Conservation (phyloP, 2,329 filamentous ascomycete species). For the Trichoderma sp. region DNA sequence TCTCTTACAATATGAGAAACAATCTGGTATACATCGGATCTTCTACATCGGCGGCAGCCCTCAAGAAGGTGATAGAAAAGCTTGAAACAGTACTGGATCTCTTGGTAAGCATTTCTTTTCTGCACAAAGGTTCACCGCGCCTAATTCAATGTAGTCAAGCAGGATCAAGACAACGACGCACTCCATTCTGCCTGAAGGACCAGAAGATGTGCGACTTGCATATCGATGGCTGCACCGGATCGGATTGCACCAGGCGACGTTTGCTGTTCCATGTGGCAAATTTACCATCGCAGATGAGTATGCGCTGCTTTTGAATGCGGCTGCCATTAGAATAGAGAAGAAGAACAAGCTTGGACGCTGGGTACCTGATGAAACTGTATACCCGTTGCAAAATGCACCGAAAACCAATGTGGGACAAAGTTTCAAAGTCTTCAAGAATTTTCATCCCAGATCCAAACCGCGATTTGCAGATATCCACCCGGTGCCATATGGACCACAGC, state of each 20-base stretch:
- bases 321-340: slow-evolving; percentile 32
- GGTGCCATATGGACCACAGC: background rate
- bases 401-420: background rate
- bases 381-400: slow-evolving; percentile 29
- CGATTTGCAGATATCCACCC: background rate
- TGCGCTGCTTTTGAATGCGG: slow-evolving; percentile 30
- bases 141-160: slow-evolving; percentile 30
- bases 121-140: background rate
- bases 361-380: slow-evolving; percentile 27
- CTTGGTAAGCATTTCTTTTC: slow-evolving; percentile 6
- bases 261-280: slow-evolving; percentile 32
- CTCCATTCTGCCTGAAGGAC: slow-evolving; percentile 33
- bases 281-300: slow-evolving; percentile 30
- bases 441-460: background rate
- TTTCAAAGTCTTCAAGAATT: slow-evolving; percentile 6
- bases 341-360: slow-evolving; percentile 20
- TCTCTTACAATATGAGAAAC: slow-evolving; percentile 38
- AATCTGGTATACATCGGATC: slow-evolving; percentile 40
- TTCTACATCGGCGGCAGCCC: background rate
- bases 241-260: slow-evolving; percentile 36
- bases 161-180: slow-evolving; percentile 31
- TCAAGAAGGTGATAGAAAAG: slow-evolving; percentile 32
- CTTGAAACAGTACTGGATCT: slow-evolving; percentile 16
- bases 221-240: slow-evolving; percentile 38
- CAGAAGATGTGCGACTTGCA: slow-evolving; percentile 26